Evolutionary conservation across 352 stramenopile genomes (phyloP).

Genomic region (Phytophthora foliorum): DNA sequence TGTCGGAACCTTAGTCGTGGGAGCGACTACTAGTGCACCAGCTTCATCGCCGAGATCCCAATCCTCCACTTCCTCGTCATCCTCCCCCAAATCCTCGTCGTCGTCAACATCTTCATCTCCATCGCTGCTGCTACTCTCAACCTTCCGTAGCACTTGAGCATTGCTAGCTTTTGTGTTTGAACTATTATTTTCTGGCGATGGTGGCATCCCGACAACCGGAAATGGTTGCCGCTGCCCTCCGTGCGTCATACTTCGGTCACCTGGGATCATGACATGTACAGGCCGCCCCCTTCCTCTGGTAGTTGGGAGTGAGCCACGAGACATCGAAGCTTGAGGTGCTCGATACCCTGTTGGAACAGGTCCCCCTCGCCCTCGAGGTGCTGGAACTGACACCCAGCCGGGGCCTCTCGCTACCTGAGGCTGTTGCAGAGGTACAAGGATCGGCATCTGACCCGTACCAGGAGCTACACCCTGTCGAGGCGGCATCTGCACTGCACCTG

Average conservation of each 20-base stretch:
- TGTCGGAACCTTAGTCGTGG: not conserved
- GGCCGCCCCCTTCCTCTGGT: constrained; percentile 27
- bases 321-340: constrained; percentile 23
- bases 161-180: not conserved
- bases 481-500: constrained; percentile 6
- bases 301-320: constrained; percentile 24
- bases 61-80: constrained; percentile 57
- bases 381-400: constrained; percentile 31
- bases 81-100: constrained; percentile 48
- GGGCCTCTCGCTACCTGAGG: constrained; percentile 39
- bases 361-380: constrained; percentile 33
- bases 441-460: constrained; percentile 7
- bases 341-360: constrained; percentile 23
- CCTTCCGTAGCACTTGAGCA: constrained; percentile 4
- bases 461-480: constrained; percentile 18
- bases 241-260: constrained; percentile 14
- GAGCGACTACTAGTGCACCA: not conserved
- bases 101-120: constrained; percentile 21
- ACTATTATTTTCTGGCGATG: constrained; percentile 7
- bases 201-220: constrained; percentile 6
- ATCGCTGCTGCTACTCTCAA: constrained; percentile 22
- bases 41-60: constrained; percentile 43
- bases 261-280: constrained; percentile 27
- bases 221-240: constrained; percentile 23
- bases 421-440: constrained; percentile 29